Conservation (phyloP, 2,329 filamentous ascomycete genomes). For the Alternaria arborescens region DNA sequence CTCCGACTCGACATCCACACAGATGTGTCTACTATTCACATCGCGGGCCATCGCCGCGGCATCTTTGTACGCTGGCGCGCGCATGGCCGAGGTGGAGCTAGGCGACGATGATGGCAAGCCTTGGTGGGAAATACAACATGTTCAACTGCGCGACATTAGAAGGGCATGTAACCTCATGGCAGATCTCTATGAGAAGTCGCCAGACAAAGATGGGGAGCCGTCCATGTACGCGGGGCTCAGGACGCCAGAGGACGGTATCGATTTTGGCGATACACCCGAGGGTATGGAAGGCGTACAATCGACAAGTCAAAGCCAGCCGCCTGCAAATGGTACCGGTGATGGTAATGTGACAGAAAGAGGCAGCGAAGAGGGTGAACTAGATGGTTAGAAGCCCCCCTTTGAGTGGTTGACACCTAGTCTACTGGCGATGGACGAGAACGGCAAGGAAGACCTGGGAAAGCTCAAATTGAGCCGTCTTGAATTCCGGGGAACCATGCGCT, state of each 20-base stretch:
- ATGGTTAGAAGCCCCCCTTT: slow-evolving; percentile 46
- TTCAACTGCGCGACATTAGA: slow-evolving; percentile 73
- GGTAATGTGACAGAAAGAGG: slow-evolving; percentile 38
- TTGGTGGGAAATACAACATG: slow-evolving; percentile 86
- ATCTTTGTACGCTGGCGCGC: slow-evolving; percentile 85
- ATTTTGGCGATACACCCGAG: slow-evolving; percentile 43
- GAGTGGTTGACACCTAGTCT: not conserved
- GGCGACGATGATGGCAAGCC: slow-evolving; percentile 75
- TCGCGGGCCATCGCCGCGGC: slow-evolving; percentile 83
- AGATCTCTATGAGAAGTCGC: slow-evolving; percentile 57
- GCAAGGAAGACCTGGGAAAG: not conserved
- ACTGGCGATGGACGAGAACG: not conserved
- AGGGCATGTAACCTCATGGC: slow-evolving; percentile 80
- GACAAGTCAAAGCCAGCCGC: slow-evolving; percentile 29
- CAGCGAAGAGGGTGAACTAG: slow-evolving; percentile 59
- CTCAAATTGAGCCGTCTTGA: too few species aligned
- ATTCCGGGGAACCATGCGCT: too few species aligned
- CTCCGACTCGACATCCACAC: slow-evolving; percentile 87
- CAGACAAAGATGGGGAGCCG: slow-evolving; percentile 51
- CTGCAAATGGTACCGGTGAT: slow-evolving; percentile 28
- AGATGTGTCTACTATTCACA: slow-evolving; percentile 81
- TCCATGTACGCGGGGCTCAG: slow-evolving; percentile 58
- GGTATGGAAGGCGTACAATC: slow-evolving; percentile 38
- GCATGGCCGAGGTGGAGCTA: slow-evolving; percentile 76
- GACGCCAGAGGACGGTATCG: slow-evolving; percentile 49